Evolutionary conservation across 2,329 filamentous ascomycete species (phyloP), one percentile per base, ranked within the genome.

Genomic region (Cercospora sp.): DNA sequence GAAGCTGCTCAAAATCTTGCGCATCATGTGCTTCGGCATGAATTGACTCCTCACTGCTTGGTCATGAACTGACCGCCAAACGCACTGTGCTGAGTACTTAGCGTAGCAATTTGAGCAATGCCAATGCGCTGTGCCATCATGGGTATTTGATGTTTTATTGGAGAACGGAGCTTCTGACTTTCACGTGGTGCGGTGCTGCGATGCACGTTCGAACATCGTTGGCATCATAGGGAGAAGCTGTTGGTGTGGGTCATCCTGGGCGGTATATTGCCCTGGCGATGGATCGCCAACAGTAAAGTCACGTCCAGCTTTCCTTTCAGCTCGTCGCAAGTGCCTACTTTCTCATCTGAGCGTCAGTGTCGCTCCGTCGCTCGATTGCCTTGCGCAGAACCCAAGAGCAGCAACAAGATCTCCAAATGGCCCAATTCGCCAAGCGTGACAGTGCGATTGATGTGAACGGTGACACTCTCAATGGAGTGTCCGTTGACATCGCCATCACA

Each of bases 401-500:
- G 42, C 36, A 36, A 31, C 20, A 2, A 20, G 45, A n/a, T n/a
- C 23, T 48, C n/a, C 16, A 13, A 20, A 70, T 70, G 69, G 66
- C 59, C 40, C 16, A 62, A 23, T 20, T 70, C 9, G 58, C 64
- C n/a, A 66, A 63, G 66, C 69, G 69, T 30, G 63, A 69, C 40
- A 65, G 60, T 45, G 65, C 68, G 16, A 51, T 69, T 8, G 36
- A 55, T 23, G 51, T 55, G 28, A 69, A 69, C 80, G 80, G 73
- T 68, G 80, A 82, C 67, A 82, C 81, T 9, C 81, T 82, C 64
- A 83, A 83, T 69, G 84, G 84, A 67, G 68, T 64, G n/a, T 77
- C 72, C 1, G 83, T 84, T n/a, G 82, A 89, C 75, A 85, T 90
- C 48, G 80, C 80, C 71, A 88, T 90, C 73, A 89, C 87, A 4